A percentile compares a stretch with the other conserved stretches of the same genome.
Conservation (phyloP, 1,284 basidiomycete genomes). For the Ganoderma resinaceum region DNA sequence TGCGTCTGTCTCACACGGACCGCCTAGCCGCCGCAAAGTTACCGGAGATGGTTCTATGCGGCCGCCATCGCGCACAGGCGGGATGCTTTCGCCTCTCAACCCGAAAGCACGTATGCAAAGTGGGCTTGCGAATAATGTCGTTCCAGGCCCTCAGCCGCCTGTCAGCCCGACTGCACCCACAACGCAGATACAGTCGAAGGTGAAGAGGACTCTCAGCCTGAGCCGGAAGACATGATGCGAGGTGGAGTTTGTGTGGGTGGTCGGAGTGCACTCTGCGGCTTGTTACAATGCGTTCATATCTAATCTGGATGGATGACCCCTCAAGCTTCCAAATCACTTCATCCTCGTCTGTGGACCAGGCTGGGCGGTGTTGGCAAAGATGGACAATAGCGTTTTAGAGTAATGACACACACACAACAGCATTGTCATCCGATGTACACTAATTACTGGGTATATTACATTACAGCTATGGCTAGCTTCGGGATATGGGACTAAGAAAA, state of each 20-base stretch:
- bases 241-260: background rate
- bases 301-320: slow-evolving; percentile 6
- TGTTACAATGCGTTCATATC: slow-evolving; percentile 4
- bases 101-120: slow-evolving; percentile 64
- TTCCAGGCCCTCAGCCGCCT: slow-evolving; percentile 33
- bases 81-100: slow-evolving; percentile 74
- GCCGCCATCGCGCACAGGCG: slow-evolving; percentile 46
- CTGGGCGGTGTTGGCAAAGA: background rate
- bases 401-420: slow-evolving; percentile 26
- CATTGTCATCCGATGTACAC: slow-evolving; percentile 17
- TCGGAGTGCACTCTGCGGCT: background rate
- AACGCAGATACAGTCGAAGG: slow-evolving; percentile 51
- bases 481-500: slow-evolving; percentile 48
- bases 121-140: slow-evolving; percentile 46
- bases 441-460: slow-evolving; percentile 20
- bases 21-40: slow-evolving; percentile 61
- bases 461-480: slow-evolving; percentile 8
- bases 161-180: slow-evolving; percentile 44
- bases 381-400: slow-evolving; percentile 10
- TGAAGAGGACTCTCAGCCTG: slow-evolving; percentile 55
- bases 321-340: background rate
- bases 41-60: slow-evolving; percentile 52
- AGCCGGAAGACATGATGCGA: slow-evolving; percentile 48
- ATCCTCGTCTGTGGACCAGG: background rate
- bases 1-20: slow-evolving; percentile 40